A percentile compares a stretch with the other conserved stretches of the same genome.
phyloP scores from a whole-genome alignment of 83 land plant species.

The Picea abies region DNA sequence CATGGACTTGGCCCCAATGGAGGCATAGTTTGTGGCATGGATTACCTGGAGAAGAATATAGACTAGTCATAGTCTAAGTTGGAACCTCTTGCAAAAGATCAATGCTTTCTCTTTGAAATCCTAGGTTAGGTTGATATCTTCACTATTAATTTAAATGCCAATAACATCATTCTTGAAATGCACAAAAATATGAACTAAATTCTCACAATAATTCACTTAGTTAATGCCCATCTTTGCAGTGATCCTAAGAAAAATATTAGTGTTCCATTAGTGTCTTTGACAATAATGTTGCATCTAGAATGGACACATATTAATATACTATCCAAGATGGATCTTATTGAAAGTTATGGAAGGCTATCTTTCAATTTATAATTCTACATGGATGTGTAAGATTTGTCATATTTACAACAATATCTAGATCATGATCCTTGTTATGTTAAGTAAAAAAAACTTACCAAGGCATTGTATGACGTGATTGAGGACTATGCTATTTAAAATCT shows the following conservation, averaged over 20 bases:
- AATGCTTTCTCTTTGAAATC: constrained; percentile 95
- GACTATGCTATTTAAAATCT: constrained; percentile 27
- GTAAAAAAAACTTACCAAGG: constrained; percentile 94
- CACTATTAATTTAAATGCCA: neutral
- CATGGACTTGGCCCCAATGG: too few species aligned
- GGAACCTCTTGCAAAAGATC: constrained; percentile 42
- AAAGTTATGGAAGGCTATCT: constrained; percentile 92
- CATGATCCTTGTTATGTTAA: constrained; percentile 88
- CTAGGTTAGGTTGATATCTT: constrained; percentile 92
- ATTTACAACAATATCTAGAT: constrained; percentile 74
- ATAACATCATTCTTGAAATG: constrained; percentile 10
- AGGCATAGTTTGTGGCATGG: too few species aligned
- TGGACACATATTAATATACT: constrained; percentile 95
- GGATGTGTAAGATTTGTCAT: constrained; percentile 92
- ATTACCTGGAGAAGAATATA: too few species aligned
- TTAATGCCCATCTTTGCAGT: constrained; percentile 86
- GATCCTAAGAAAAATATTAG: constrained; percentile 92
- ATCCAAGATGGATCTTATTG: constrained; percentile 95
- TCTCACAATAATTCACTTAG: constrained; percentile 87
- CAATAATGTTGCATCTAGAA: constrained; percentile 84
- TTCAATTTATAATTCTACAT: constrained; percentile 95
- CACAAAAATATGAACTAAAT: neutral
- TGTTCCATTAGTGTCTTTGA: constrained; percentile 70
- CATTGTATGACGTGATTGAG: constrained; percentile 83
- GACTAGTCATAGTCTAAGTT: too few species aligned